Percentiles rank a stretch among this genome's conserved stretches.
Conservation (phyloP, 208 protist genomes). For the Crithidia thermophila region DNA sequence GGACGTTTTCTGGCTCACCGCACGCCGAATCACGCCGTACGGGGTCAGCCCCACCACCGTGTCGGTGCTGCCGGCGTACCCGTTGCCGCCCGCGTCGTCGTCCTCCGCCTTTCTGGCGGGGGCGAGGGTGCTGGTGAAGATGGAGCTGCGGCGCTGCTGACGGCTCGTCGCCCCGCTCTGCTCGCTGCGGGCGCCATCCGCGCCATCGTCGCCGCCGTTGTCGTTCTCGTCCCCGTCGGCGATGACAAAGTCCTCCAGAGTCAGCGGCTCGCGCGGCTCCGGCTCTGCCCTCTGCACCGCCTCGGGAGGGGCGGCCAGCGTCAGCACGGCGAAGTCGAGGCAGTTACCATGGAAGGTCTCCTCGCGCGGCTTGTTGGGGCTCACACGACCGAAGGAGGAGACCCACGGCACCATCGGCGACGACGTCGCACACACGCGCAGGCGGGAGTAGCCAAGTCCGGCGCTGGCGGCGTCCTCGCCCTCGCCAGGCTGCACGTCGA, state of each 20-base stretch:
- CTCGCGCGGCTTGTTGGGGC: slow-evolving; percentile 15
- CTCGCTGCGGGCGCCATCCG: slow-evolving; percentile 20
- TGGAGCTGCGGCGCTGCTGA: slow-evolving; percentile 52
- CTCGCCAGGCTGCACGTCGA: slow-evolving; percentile 31
- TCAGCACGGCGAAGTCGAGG: slow-evolving; percentile 60
- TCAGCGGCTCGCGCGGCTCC: slow-evolving; percentile 41
- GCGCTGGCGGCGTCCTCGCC: slow-evolving; percentile 19
- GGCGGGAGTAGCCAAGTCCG: slow-evolving; percentile 34
- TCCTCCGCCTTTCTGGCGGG: slow-evolving; percentile 10
- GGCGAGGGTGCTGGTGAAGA: slow-evolving; percentile 57
- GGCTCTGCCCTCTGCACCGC: slow-evolving; percentile 17
- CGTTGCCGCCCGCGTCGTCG: slow-evolving; percentile 10
- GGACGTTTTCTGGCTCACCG: slow-evolving; percentile 58
- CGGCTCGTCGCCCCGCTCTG: slow-evolving; percentile 13
- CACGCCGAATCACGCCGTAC: slow-evolving; percentile 77
- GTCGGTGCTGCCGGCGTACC: slow-evolving; percentile 17
- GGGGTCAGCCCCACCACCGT: slow-evolving; percentile 60
- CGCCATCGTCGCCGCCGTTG: slow-evolving; percentile 11
- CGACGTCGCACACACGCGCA: slow-evolving; percentile 60
- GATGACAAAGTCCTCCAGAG: slow-evolving; percentile 74
- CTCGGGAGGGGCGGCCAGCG: slow-evolving; percentile 32
- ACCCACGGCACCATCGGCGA: slow-evolving; percentile 66
- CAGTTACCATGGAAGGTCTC: slow-evolving; percentile 55
- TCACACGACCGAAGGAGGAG: slow-evolving; percentile 34
- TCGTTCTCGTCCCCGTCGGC: slow-evolving; percentile 17